Percentiles rank a stretch among this genome's conserved stretches.
Evolutionary conservation across 2,329 filamentous ascomycete species (phyloP).

Genomic region (Nemania abortiva): DNA sequence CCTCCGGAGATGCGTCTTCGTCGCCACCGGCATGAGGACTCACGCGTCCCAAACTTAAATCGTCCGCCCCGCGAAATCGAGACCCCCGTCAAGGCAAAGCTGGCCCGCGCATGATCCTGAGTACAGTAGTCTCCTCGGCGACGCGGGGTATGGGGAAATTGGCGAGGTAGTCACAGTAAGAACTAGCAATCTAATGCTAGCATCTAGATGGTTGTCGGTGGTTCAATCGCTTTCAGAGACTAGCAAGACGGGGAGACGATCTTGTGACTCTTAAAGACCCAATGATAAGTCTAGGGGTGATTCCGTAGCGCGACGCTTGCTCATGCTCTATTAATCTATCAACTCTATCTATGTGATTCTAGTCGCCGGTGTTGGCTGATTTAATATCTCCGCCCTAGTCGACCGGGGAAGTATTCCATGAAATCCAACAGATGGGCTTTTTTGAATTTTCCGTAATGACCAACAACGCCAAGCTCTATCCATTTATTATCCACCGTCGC

Average conservation of each 20-base stretch:
- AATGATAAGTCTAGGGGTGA: background rate
- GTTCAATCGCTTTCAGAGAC: background rate
- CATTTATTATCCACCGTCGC: background rate
- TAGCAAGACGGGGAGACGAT: background rate
- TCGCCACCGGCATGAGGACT: background rate
- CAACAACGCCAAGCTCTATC: slow-evolving; percentile 26
- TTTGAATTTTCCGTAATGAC: slow-evolving; percentile 7
- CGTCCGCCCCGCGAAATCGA: slow-evolving; percentile 9
- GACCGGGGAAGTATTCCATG: background rate
- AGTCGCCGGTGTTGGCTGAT: background rate
- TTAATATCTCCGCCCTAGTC: background rate
- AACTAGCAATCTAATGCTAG: background rate
- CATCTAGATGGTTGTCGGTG: background rate
- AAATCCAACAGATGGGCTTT: background rate
- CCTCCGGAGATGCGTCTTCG: slow-evolving; percentile 7
- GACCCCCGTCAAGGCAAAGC: background rate
- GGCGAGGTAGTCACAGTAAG: background rate
- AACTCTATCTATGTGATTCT: slow-evolving; percentile 21
- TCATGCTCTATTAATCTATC: slow-evolving; percentile 13
- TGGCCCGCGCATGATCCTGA: slow-evolving; percentile 2
- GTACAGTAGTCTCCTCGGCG: slow-evolving; percentile 9
- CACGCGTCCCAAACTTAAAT: background rate
- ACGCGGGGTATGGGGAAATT: slow-evolving; percentile 3
- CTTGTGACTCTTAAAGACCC: slow-evolving; percentile 12
- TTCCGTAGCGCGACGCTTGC: background rate